phyloP scores from a whole-genome alignment of 2,329 filamentous ascomycete species.

The Falciphora oryzae region DNA sequence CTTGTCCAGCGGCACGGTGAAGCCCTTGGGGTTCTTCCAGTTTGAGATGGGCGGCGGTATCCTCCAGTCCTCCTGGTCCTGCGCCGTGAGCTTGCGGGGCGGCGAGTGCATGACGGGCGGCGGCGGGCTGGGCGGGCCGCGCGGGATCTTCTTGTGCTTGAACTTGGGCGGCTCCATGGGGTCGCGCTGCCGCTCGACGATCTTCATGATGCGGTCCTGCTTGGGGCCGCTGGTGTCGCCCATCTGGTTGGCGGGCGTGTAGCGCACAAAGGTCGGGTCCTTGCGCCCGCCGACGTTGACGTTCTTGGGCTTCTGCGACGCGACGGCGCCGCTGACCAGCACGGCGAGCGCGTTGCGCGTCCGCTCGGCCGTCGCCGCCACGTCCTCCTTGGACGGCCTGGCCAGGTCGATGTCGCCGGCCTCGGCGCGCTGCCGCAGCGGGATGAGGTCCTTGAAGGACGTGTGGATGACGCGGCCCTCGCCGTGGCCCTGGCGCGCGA shows the following conservation, averaged over 20 bases:
- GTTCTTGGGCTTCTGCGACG: slow-evolving; percentile 93
- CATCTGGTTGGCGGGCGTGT: slow-evolving; percentile 96
- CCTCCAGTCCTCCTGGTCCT: slow-evolving; percentile 95
- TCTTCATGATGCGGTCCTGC: slow-evolving; percentile 96
- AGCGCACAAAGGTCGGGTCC: slow-evolving; percentile 89
- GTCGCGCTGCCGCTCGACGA: slow-evolving; percentile 88
- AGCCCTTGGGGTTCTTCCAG: slow-evolving; percentile 99
- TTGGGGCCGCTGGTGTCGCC: slow-evolving; percentile 71
- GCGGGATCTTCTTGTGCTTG: slow-evolving; percentile 97
- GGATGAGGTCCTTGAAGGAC: slow-evolving; percentile 95
- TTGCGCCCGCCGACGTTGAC: slow-evolving; percentile 74
- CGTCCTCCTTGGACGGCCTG: slow-evolving; percentile 77
- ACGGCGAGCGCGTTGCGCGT: slow-evolving; percentile 81
- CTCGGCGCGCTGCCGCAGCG: slow-evolving; percentile 85
- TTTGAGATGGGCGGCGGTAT: slow-evolving; percentile 85
- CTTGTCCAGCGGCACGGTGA: slow-evolving; percentile 93
- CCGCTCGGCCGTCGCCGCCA: slow-evolving; percentile 76
- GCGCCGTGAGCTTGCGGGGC: slow-evolving; percentile 87
- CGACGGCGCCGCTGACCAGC: slow-evolving; percentile 77
- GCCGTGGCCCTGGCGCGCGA: slow-evolving; percentile 81
- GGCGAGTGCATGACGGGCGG: slow-evolving; percentile 94
- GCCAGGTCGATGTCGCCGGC: slow-evolving; percentile 86
- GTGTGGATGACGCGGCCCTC: slow-evolving; percentile 84
- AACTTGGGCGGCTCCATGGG: slow-evolving; percentile 98
- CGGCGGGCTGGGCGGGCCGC: slow-evolving; percentile 85